Percentiles rank a stretch among this genome's conserved stretches.
Conservation (phyloP, 106 monocot species). For the Dendrobium catenatum region DNA sequence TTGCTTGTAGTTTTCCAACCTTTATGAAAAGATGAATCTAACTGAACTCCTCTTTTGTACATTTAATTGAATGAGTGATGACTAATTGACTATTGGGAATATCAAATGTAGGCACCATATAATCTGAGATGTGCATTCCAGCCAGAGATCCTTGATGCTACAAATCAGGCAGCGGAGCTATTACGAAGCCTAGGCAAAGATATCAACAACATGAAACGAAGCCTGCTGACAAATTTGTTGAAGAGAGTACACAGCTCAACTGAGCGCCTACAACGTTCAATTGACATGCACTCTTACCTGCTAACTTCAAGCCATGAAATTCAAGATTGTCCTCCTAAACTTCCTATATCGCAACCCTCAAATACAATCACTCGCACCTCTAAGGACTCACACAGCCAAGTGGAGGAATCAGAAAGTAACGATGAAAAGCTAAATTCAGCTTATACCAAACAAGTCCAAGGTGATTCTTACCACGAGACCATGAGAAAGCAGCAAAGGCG, state of each 20-base stretch:
- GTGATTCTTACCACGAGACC: conserved; percentile 47
- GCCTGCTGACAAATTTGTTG: conserved; percentile 29
- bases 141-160: conserved; percentile 51
- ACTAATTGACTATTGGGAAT: too few relatives aligned
- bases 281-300: conserved; percentile 79
- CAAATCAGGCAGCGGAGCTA: conserved; percentile 57
- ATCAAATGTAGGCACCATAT: conserved; percentile 57
- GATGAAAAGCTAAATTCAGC: too few relatives aligned
- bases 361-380: background rate
- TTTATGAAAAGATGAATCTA: too few relatives aligned
- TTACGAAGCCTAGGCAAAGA: conserved; percentile 56
- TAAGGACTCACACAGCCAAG: conserved; percentile 15
- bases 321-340: background rate
- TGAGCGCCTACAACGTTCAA: conserved; percentile 59
- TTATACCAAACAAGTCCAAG: background rate
- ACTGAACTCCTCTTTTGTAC: too few relatives aligned
- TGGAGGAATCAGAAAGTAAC: too few relatives aligned
- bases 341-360: conserved; percentile 5
- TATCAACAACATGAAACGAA: conserved; percentile 60
- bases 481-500: conserved; percentile 62
- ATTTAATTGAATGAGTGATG: too few relatives aligned
- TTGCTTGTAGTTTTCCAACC: too few relatives aligned
- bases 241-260: conserved; percentile 57
- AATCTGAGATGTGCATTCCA: conserved; percentile 62
- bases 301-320: conserved; percentile 31